Base-by-base conservation (phyloP, 768 basidiomycete species). In the Termitomyces sp. region DNA sequence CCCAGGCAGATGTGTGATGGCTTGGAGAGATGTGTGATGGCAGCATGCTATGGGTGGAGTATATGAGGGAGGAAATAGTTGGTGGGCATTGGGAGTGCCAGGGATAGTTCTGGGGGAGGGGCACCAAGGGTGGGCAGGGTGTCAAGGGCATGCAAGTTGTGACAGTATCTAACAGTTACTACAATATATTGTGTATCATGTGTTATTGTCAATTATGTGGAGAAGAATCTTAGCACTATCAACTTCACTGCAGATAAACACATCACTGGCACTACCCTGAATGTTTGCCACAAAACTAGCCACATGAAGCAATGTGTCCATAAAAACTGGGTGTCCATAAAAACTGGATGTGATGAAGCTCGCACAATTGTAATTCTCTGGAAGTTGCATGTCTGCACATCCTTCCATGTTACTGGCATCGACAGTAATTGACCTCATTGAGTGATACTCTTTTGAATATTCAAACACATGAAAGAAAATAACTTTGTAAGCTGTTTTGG, bases 201-300 rank as follows among this genome's bases (percentile, higher is more conserved):
- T 71, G 6, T 73, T 66, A 27, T 74, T 67, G 61, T 79, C 75
- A 39, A 85, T 58, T 1, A 73, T 62, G 18, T 73, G 66, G 2
- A 80, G 73, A 1, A 88, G 64, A 6, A 83, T 65, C 56, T 77
- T 76, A 44, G 27, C 72, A 6, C 74, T 66, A 16, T 76, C 80
- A 34, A 88, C 74, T 24, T 78, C 76, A 27, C 71, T 79, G 74
- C 88, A 90, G 56, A 91, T 85, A 67, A 81, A 86, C 1, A 78
- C 84, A 54, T 87, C 80, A 27, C 80, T 72, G 27, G 73, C 56
- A 12, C 72, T 68, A 8, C 78, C 81, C 42, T 76, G 79, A 65
- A 83, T 66, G 67, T 91, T 91, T 27, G 82, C 78, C 36, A 89
- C 71, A 69, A 91, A 88, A 3, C 89, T 88, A 0, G 87, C 82